Evolutionary conservation across 805 yeast species (phyloP), one percentile per base, ranked within the genome.

Genomic region (Cyberlindnera galapagoensis): DNA sequence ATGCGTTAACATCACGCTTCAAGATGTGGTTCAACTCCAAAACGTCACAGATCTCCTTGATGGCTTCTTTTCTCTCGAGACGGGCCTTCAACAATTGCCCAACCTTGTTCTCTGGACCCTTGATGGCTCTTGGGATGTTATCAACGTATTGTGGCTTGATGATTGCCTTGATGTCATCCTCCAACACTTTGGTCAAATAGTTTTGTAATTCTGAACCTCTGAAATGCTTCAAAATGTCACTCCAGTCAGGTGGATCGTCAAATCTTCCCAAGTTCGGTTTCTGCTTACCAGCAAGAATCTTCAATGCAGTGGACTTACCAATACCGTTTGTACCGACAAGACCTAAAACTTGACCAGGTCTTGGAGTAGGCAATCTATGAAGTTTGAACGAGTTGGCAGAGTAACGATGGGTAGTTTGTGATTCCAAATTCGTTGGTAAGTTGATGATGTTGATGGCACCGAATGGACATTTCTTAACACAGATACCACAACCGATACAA

Each of bases 401-500:
- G 62, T 92, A 92, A 69, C 98, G 78, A 62, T 92, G 97, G 23
- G 97, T 87, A 35, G 88, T 94, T 60, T 92, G 90, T 30, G 69
- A 65, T 34, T 90, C 97, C 57, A 92, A 71, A 60, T 92, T 88
- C 12, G 97, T 90, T 44, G 98, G 98, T 59, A 92, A 70, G 57
- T 92, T 92, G 67, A 92, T 92, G 57, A 92, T 92, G 54, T 75
- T 82, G 53, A 92, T 88, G 43, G 98, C 98, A 53, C 90, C 95
- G 56, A 92, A 92, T 19, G 98, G 98, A 65, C 98, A 92, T 59
- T 87, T 92, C 63, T 92, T 92, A 33, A 88, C 95, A 74, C 98
- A 92, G 50, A 92, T 92, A 87, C 98, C 98, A 71, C 98, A 92
- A 59, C 98, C 98, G 51, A 92, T 90, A 72, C 98, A 92, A 56